A percentile compares a stretch with the other conserved stretches of the same genome.
phyloP scores from a whole-genome alignment of 768 basidiomycete genomes.

The Pisolithus albus region DNA sequence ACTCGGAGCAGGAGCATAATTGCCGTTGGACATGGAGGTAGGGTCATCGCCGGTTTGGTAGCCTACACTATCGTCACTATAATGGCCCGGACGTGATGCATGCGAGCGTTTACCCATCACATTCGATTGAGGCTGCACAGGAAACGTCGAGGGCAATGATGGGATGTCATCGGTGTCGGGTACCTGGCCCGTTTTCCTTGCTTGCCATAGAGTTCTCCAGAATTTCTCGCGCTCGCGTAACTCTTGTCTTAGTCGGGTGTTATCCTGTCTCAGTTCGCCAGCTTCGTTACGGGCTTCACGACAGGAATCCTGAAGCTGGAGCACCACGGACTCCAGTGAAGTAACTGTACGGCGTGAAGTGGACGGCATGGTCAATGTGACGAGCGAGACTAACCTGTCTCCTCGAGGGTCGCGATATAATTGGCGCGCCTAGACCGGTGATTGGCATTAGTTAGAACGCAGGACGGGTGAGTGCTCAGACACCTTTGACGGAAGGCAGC shows the following conservation, averaged over 20 bases:
- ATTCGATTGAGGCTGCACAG: conserved; percentile 27
- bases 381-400: conserved; percentile 46
- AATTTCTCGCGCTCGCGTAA: conserved; percentile 67
- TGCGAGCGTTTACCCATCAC: conserved; percentile 31
- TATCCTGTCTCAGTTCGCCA: conserved; percentile 59
- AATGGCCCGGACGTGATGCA: conserved; percentile 32
- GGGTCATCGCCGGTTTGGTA: conserved; percentile 48
- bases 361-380: conserved; percentile 3
- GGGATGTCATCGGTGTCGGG: conserved; percentile 48
- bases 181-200: conserved; percentile 50
- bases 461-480: not conserved
- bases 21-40: conserved; percentile 34
- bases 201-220: conserved; percentile 64
- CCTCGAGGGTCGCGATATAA: conserved; percentile 83
- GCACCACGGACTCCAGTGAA: conserved; percentile 76
- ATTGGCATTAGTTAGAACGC: conserved; percentile 16
- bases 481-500: conserved; percentile 71
- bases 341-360: conserved; percentile 46
- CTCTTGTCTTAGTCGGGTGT: conserved; percentile 55
- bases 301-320: conserved; percentile 77
- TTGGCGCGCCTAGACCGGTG: conserved; percentile 48
- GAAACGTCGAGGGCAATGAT: conserved; percentile 40
- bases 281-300: conserved; percentile 58
- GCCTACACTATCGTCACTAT: conserved; percentile 36
- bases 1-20: conserved; percentile 36